Base-by-base conservation (phyloP, 257 asterid species). In the Solanum pinnatisectum region DNA sequence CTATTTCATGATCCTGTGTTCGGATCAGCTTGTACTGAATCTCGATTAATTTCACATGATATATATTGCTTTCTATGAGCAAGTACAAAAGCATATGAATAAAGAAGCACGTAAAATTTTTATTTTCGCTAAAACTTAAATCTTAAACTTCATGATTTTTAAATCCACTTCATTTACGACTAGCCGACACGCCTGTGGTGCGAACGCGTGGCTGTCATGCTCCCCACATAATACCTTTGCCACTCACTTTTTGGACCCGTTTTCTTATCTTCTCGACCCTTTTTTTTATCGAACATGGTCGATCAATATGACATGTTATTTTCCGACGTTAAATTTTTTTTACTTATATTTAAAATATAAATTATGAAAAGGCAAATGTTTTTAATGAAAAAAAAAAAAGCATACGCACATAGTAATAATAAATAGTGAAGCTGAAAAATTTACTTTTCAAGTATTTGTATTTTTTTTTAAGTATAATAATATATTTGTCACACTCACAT, bases 161-260 rank as follows among this genome's bases (percentile, higher is more conserved):
- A 1, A 1, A 27, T 2, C 3, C 10, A 12, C 20, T 67, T 67
- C 3, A 67, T 67, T 67, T 4, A 67, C 8, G 0, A 27, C 5
- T 12, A 11, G 1, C 1, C 3, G 8, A 4, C 6, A 23, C 0
- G 27, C 1, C 3, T 3, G 1, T 23, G 16, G 9, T 13, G 74
- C 5, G 89, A 92, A 92, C 42, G 95, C 93, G 97, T 95, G 82
- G 82, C 82, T 73, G 49, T 52, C 72, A 83, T 83, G 16, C 86
- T 36, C 46, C 86, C 86, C 86, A 52, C 72, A 20, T 8, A 73
- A 49, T 20, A 73, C 49, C n/a, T 35, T 35, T 73, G 16, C 16
- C 46, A 9, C 30, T 20, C 72, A 10, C 72, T 52, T 52, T 52
- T 52, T 52, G 44, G 72, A 32, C 18, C 20, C 16, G 15, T 83